These are phyloP conservation scores for Penicillium sp. DNA, from an alignment of 2,329 filamentous ascomycete genomes.

Conservation along the genomic window DNA sequence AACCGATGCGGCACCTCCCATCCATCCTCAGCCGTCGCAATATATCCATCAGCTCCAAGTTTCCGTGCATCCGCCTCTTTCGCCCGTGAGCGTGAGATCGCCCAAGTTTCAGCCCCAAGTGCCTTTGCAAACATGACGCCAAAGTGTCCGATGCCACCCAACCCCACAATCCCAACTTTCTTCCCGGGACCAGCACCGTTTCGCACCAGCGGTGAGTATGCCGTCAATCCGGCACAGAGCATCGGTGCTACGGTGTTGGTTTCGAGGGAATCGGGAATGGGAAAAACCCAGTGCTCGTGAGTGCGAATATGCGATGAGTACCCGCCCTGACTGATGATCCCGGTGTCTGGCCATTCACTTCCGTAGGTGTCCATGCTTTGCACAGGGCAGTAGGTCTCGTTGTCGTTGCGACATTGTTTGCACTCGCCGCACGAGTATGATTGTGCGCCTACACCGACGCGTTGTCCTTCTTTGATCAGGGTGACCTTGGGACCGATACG, in stretches of 20 bases:
- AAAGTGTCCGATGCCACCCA: constrained; percentile 65
- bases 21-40: constrained; percentile 52
- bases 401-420: constrained; percentile 59
- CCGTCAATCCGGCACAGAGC: constrained; percentile 79
- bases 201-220: constrained; percentile 69
- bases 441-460: constrained; percentile 65
- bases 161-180: constrained; percentile 39
- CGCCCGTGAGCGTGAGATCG: constrained; percentile 53
- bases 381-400: constrained; percentile 63
- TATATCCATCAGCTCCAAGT: constrained; percentile 57
- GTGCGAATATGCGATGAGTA: constrained; percentile 63
- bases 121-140: constrained; percentile 65
- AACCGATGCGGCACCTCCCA: constrained; percentile 53
- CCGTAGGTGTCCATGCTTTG: constrained; percentile 48
- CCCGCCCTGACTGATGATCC: constrained; percentile 61
- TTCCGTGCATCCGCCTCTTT: constrained; percentile 57
- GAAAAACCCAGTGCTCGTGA: constrained; percentile 67
- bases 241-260: constrained; percentile 63
- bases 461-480: constrained; percentile 55
- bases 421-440: constrained; percentile 60
- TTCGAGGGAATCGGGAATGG: constrained; percentile 65
- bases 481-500: constrained; percentile 62
- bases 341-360: constrained; percentile 52
- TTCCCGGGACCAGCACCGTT: constrained; percentile 66
- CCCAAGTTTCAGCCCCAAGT: constrained; percentile 57